Percentiles rank a stretch among this genome's conserved stretches.
Evolutionary conservation across 2,329 filamentous ascomycete genomes (phyloP).

Genomic region (Aureobasidium pullulans): DNA sequence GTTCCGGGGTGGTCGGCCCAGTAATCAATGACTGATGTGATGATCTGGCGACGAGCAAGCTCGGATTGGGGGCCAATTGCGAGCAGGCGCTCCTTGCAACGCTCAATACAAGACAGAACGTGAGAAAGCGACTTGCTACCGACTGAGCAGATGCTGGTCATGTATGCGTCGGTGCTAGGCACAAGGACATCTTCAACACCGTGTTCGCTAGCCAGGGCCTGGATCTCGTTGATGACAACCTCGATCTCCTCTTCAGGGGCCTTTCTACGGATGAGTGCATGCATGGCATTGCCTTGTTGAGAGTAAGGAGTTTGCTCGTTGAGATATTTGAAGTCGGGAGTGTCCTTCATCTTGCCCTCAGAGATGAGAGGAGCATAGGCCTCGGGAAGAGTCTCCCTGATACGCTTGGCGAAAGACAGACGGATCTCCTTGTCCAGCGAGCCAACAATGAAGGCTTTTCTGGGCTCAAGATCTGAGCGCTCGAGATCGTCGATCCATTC

Average conservation of each 20-base stretch:
- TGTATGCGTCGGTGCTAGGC: conserved; percentile 85
- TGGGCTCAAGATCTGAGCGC: conserved; percentile 69
- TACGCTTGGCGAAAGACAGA: conserved; percentile 89
- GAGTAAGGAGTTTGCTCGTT: conserved; percentile 71
- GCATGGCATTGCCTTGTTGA: conserved; percentile 74
- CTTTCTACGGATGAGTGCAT: conserved; percentile 73
- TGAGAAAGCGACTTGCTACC: conserved; percentile 95
- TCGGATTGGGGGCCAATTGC: conserved; percentile 69
- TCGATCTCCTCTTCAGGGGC: conserved; percentile 82
- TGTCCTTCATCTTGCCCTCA: conserved; percentile 85
- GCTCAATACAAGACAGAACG: conserved; percentile 90
- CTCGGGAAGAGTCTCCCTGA: conserved; percentile 84
- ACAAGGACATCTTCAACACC: conserved; percentile 68
- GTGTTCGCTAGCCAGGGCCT: conserved; percentile 64
- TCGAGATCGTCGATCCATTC: conserved; percentile 89
- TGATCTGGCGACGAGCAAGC: conserved; percentile 75
- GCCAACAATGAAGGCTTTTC: conserved; percentile 87
- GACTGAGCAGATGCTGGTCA: conserved; percentile 87
- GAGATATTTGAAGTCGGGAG: conserved; percentile 89
- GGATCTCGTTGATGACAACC: conserved; percentile 69
- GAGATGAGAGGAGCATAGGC: conserved; percentile 75
- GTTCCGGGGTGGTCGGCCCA: conserved; percentile 90
- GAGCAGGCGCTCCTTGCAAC: conserved; percentile 81
- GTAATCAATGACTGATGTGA: conserved; percentile 82
- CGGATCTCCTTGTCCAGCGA: conserved; percentile 95